Evolutionary conservation across 2,329 filamentous ascomycete genomes (phyloP).

Genomic region (Arthroderma sp.): DNA sequence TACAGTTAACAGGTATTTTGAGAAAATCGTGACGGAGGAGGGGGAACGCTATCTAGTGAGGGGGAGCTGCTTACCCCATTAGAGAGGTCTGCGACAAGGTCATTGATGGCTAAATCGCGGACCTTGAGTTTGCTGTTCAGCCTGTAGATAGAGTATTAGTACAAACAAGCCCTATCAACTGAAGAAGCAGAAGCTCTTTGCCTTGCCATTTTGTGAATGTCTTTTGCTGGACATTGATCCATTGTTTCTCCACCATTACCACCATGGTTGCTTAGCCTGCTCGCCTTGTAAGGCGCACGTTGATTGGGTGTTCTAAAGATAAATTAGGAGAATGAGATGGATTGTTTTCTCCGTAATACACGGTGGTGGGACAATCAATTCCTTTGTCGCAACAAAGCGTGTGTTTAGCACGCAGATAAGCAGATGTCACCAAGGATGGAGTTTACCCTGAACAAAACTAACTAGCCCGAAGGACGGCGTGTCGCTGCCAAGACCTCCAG

Average conservation of each 20-base stretch:
- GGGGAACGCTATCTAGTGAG: slow-evolving; percentile 3
- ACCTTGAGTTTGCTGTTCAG: slow-evolving; percentile 86
- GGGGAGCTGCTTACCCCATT: slow-evolving; percentile 60
- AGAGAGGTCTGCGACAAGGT: slow-evolving; percentile 78
- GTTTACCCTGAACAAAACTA: too few relatives aligned
- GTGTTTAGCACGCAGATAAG: too few relatives aligned
- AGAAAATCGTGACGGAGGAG: slow-evolving; percentile 1
- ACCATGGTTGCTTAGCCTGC: slow-evolving; percentile 14
- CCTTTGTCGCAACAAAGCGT: too few relatives aligned
- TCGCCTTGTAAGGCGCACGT: too few relatives aligned
- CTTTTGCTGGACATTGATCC: slow-evolving; percentile 81
- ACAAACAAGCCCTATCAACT: background rate
- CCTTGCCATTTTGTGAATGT: slow-evolving; percentile 92
- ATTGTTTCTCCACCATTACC: slow-evolving; percentile 46
- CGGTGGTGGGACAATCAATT: too few relatives aligned
- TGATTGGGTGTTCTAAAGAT: too few relatives aligned
- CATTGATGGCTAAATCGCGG: slow-evolving; percentile 66
- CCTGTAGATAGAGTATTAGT: slow-evolving; percentile 37
- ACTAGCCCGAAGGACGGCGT: too few relatives aligned
- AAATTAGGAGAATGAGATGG: too few relatives aligned
- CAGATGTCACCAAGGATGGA: too few relatives aligned
- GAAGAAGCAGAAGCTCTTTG: slow-evolving; percentile 5
- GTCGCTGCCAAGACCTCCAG: too few relatives aligned
- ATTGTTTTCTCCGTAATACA: too few relatives aligned
- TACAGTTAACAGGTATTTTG: background rate